These are phyloP conservation scores for Fraxinus ornus DNA, from an alignment of 305 asterid species.

Conservation along the genomic window DNA sequence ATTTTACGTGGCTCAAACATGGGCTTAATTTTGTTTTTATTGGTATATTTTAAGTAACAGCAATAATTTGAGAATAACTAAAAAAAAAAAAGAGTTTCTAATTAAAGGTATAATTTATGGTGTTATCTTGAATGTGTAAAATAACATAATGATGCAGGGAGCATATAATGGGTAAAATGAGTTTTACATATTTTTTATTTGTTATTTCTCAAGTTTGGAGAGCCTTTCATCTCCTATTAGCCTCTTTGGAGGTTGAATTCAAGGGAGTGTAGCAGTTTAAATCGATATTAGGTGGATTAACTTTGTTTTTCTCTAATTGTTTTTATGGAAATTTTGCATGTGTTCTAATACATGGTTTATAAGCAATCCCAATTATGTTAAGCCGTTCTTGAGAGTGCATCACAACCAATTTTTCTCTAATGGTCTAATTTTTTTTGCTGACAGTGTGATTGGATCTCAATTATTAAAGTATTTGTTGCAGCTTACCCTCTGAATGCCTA, in stretches of 20 bases:
- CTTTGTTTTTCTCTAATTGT: not conserved
- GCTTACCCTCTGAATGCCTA: no score
- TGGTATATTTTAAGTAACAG: not conserved
- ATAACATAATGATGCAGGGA: constrained; percentile 4
- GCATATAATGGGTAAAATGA: not conserved
- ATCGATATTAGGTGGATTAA: not conserved
- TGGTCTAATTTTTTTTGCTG: not conserved
- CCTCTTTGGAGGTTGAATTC: constrained; percentile 46
- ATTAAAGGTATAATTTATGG: not conserved
- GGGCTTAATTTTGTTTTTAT: no score
- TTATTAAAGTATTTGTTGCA: not conserved
- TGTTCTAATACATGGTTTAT: constrained; percentile 11
- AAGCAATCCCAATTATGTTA: not conserved
- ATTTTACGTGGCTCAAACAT: no score
- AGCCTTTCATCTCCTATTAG: constrained; percentile 59
- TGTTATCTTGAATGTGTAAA: constrained; percentile 11
- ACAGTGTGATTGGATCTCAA: not conserved
- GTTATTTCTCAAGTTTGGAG: constrained; percentile 64
- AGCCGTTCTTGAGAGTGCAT: not conserved
- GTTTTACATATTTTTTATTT: not conserved
- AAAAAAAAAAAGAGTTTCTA: not conserved
- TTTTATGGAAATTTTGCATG: not conserved
- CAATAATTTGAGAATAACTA: not conserved
- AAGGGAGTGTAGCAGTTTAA: constrained; percentile 25
- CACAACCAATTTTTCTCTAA: not conserved